Percentiles rank a stretch among this genome's conserved stretches.
Evolutionary conservation across 2,329 filamentous ascomycete species (phyloP).

Genomic region (Penicillium expansum): DNA sequence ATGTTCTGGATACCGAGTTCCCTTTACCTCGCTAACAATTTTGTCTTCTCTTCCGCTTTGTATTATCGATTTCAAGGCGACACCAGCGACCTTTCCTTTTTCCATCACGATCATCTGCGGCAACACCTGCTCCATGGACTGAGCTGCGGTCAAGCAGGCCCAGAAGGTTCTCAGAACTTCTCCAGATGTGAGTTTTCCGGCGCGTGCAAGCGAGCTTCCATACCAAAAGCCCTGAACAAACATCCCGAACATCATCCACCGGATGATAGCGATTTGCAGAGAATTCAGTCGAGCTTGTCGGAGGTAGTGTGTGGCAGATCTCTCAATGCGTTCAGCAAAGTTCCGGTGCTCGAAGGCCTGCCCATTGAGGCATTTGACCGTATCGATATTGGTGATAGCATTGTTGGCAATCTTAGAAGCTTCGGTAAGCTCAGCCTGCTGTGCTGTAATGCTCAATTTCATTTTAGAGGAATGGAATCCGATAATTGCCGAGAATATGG

Average conservation of each 20-base stretch:
- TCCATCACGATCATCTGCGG: constrained; percentile 74
- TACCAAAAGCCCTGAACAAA: constrained; percentile 93
- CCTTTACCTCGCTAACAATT: constrained; percentile 28
- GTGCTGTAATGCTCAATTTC: constrained; percentile 63
- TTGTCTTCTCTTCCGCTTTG: constrained; percentile 22
- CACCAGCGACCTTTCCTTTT: constrained; percentile 74
- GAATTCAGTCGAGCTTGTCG: constrained; percentile 67
- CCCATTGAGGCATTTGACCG: constrained; percentile 83
- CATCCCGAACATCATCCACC: constrained; percentile 71
- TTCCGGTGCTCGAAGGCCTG: constrained; percentile 65
- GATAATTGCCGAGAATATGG: constrained; percentile 63
- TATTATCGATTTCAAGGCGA: constrained; percentile 55
- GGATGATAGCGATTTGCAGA: constrained; percentile 68
- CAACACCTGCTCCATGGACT: constrained; percentile 69
- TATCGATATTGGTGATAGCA: constrained; percentile 71
- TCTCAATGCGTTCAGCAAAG: constrained; percentile 59
- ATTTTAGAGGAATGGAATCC: constrained; percentile 60
- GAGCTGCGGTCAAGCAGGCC: constrained; percentile 71
- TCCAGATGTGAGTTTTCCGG: constrained; percentile 59
- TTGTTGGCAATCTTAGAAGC: constrained; percentile 71
- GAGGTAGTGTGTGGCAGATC: constrained; percentile 62
- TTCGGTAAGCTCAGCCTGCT: constrained; percentile 64
- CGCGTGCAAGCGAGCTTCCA: constrained; percentile 66
- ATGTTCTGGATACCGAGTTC: constrained; percentile 31
- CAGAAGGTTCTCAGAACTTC: constrained; percentile 82